Conservation (phyloP, 2,329 filamentous ascomycete genomes). For the Aspergillus pseudoterreus region DNA sequence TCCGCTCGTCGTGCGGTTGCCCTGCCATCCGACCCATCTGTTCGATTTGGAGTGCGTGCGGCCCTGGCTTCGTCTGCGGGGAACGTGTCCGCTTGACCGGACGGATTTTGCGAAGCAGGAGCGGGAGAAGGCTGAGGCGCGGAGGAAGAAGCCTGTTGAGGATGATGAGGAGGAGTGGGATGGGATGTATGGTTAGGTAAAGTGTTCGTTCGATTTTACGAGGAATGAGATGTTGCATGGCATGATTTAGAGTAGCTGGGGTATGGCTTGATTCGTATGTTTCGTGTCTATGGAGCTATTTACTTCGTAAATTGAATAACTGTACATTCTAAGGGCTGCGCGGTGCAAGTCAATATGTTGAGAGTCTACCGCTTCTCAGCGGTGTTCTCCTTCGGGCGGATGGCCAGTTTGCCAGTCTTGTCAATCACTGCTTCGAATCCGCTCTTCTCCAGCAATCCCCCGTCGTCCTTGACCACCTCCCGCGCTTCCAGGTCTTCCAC, state of each 20-base stretch:
- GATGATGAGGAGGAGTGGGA: conserved; percentile 47
- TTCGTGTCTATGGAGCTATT: too few species aligned
- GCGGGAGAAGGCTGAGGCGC: conserved; percentile 50
- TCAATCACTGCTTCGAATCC: conserved; percentile 43
- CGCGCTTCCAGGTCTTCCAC: conserved; percentile 47
- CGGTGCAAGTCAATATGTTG: too few species aligned
- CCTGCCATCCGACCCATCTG: conserved; percentile 59
- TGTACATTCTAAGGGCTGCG: neutral
- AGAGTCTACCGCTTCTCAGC: conserved; percentile 1
- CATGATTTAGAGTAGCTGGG: too few species aligned
- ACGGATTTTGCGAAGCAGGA: conserved; percentile 56
- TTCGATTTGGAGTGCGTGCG: conserved; percentile 64
- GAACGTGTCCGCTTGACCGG: conserved; percentile 61
- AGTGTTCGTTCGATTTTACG: too few species aligned
- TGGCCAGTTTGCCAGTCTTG: conserved; percentile 40
- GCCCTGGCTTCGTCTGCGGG: conserved; percentile 62
- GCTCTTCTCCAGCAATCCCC: conserved; percentile 38
- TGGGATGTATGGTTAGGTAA: conserved; percentile 42
- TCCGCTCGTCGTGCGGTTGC: conserved; percentile 60
- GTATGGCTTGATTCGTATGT: too few species aligned
- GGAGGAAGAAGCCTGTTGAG: conserved; percentile 39
- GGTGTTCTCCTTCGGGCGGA: conserved; percentile 31
- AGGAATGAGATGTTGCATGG: too few species aligned
- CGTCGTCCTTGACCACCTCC: conserved; percentile 40
- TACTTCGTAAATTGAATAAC: neutral